Base-by-base conservation (phyloP, 805 yeast genomes). In the Hanseniaspora taiwanica region DNA sequence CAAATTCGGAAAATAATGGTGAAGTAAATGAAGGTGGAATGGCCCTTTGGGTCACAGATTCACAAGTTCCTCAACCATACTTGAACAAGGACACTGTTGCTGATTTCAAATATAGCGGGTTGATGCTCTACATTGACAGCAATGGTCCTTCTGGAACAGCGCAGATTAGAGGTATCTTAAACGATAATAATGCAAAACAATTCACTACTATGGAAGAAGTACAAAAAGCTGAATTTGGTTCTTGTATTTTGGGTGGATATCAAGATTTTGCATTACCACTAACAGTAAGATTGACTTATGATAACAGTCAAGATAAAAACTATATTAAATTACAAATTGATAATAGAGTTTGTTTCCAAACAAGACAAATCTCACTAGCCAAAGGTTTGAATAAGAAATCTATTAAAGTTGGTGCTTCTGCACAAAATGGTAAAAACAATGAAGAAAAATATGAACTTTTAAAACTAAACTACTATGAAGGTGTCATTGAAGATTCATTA, bases 221-320 rank as follows among this genome's bases (percentile, higher is more conserved):
- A 8, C 58, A 62, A 40, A 50, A 53, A 3, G 44, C 51, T 27
- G 54, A 74, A 0, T 62, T 77, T 46, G 81, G 79, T 1, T 64
- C 71, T 10, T 78, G 84, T 59, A 56, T 63, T n/a, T 55, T 76
- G 47, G 62, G 64, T 8, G 37, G 35, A 21, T 81, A 72, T 48
- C 78, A 80, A 54, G 77, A 75, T 48, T 73, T 84, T 0, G 72
- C 73, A 45, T 82, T 80, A 5, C 93, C 93, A 9, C 63, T 72
- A 19, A 78, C 82, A 1, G 40, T 80, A n/a, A 72, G 85, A 58
- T 47, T 81, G 12, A 73, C 79, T 7, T 79, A 78, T 49, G 69
- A 74, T 19, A 56, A 57, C 8, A 48, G 50, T 6, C 53, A 60
- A 32, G 36, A 33, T 10, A 54, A 56, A 21, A 61, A 64, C 13